Conservation (phyloP, 768 basidiomycete genomes). For the Chiua virens region DNA sequence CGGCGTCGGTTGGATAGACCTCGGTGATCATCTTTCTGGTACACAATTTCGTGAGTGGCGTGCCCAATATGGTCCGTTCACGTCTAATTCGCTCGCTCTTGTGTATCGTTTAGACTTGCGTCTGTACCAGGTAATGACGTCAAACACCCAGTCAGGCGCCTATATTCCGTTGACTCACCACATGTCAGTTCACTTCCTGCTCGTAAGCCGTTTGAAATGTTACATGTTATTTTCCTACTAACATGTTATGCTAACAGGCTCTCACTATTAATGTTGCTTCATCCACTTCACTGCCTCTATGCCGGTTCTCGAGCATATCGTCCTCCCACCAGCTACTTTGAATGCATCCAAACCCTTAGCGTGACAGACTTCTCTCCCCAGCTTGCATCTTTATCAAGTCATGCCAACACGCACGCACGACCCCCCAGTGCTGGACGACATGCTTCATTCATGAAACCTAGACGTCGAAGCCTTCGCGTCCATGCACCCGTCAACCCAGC, state of each 20-base stretch:
- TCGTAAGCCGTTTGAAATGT: constrained; percentile 10
- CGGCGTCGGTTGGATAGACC: constrained; percentile 11
- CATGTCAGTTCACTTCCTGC: constrained; percentile 15
- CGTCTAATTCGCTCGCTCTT: too few relatives aligned
- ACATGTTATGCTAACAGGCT: too few relatives aligned
- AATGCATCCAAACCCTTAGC: constrained; percentile 6
- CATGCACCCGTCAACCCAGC: constrained; percentile 11
- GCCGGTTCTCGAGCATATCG: constrained; percentile 9
- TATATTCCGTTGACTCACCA: constrained; percentile 13
- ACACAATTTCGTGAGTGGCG: too few relatives aligned
- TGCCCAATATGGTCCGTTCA: too few relatives aligned
- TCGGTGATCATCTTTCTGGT: constrained; percentile 24
- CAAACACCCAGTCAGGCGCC: constrained; percentile 11
- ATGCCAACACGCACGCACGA: not conserved
- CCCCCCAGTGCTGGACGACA: constrained; percentile 20
- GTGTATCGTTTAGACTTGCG: constrained; percentile 11
- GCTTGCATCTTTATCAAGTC: not conserved
- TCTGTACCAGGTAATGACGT: constrained; percentile 29
- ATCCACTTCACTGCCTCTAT: not conserved
- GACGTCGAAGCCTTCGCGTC: constrained; percentile 10
- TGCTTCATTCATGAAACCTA: constrained; percentile 16
- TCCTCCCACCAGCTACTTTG: constrained; percentile 23
- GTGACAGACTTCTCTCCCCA: constrained; percentile 24
- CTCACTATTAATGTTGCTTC: not conserved
- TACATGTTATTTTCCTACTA: constrained; percentile 14